These are phyloP conservation scores for Gautieria morchelliformis DNA, from an alignment of 768 basidiomycete species.

Conservation along the genomic window DNA sequence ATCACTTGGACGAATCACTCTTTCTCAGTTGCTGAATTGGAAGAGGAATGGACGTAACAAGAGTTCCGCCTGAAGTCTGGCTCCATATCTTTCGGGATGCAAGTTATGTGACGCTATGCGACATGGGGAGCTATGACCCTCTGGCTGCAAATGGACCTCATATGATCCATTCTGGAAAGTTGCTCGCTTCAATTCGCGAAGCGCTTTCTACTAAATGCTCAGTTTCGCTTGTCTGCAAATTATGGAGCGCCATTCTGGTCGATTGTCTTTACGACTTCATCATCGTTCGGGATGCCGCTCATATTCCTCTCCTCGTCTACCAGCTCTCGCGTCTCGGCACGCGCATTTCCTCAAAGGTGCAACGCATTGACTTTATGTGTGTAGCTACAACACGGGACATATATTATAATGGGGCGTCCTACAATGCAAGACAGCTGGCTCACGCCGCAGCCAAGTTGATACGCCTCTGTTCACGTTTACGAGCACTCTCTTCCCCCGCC, in stretches of 20 bases:
- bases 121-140: not conserved
- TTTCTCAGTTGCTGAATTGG: no score
- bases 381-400: not conserved
- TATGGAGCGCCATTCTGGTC: not conserved
- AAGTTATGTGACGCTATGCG: not conserved
- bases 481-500: not conserved
- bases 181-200: not conserved
- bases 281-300: not conserved
- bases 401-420: not conserved
- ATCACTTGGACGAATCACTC: no score
- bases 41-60: not conserved
- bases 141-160: not conserved
- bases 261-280: not conserved
- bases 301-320: not conserved
- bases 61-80: conserved; percentile 1
- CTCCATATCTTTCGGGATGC: conserved; percentile 5
- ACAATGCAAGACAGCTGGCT: not conserved
- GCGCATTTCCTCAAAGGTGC: not conserved
- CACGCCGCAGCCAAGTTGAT: not conserved
- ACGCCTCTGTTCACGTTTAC: not conserved
- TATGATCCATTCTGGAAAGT: not conserved
- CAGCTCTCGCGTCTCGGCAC: not conserved
- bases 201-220: not conserved
- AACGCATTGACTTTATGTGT: not conserved
- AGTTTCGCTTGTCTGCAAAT: not conserved